Evolutionary conservation across 108 stramenopile species (phyloP).

Genomic region (Cylindrotheca fusiformis): DNA sequence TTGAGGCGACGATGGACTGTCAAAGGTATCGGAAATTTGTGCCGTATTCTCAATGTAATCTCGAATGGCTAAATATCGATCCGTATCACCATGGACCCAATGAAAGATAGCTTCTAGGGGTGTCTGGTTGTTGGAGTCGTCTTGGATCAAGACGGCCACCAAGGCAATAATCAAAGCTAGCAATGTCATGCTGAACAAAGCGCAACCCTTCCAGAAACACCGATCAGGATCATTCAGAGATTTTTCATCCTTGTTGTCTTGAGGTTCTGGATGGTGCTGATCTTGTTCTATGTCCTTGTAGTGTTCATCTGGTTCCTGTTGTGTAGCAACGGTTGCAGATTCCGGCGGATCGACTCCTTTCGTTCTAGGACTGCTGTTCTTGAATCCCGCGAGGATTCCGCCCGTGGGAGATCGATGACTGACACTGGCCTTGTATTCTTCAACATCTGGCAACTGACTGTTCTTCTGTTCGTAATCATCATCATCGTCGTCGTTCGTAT

Average conservation of each 20-base stretch:
- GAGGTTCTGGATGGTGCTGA: background rate
- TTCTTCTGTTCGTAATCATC: slow-evolving; percentile 1
- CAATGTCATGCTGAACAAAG: background rate
- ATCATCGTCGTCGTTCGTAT: too few relatives aligned
- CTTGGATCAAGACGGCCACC: background rate
- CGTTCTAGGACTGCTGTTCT: background rate
- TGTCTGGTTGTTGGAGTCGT: background rate
- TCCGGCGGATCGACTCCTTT: background rate
- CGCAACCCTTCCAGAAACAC: background rate
- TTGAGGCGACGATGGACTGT: slow-evolving; percentile 29
- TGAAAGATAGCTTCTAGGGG: background rate
- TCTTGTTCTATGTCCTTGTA: background rate
- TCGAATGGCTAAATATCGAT: slow-evolving; percentile 2
- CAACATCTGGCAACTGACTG: slow-evolving; percentile 13
- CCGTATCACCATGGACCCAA: background rate
- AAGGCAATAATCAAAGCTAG: too few relatives aligned
- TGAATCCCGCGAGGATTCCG: background rate
- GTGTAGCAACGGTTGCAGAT: background rate
- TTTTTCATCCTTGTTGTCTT: background rate
- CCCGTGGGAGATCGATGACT: background rate
- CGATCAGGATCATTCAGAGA: background rate
- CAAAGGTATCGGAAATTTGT: slow-evolving; percentile 18
- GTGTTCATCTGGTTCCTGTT: background rate
- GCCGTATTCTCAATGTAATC: slow-evolving; percentile 3
- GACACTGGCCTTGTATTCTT: slow-evolving; percentile 9